phyloP scores from a whole-genome alignment of 1,284 basidiomycete genomes.

The Baeospora myosura region DNA sequence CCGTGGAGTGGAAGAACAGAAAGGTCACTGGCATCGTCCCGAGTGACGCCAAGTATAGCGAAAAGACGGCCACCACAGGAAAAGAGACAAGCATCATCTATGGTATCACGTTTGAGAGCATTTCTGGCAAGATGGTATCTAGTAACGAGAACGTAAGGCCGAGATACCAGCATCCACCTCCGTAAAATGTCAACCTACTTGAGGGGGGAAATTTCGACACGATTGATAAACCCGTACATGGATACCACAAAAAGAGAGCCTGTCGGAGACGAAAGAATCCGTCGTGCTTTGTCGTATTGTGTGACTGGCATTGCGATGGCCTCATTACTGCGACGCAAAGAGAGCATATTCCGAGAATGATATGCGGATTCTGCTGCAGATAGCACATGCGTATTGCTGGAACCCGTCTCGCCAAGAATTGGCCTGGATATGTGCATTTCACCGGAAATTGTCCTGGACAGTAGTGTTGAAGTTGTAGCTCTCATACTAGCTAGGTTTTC shows the following conservation, averaged over 20 bases:
- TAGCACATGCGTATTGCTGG: too few relatives aligned
- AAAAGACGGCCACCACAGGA: constrained; percentile 17
- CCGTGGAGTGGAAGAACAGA: too few relatives aligned
- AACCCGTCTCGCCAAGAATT: too few relatives aligned
- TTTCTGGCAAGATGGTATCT: constrained; percentile 10
- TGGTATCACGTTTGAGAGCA: constrained; percentile 14
- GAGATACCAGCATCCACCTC: neutral
- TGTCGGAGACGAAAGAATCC: constrained; percentile 22
- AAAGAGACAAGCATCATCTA: constrained; percentile 40
- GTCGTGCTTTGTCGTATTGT: constrained; percentile 33
- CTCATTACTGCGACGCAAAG: neutral
- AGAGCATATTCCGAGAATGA: neutral
- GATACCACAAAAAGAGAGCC: constrained; percentile 21
- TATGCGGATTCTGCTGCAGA: too few relatives aligned
- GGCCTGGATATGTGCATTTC: too few relatives aligned
- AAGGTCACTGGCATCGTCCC: too few relatives aligned
- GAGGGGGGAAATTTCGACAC: constrained; percentile 16
- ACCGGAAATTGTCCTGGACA: too few relatives aligned
- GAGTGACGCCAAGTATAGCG: too few relatives aligned
- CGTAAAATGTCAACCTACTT: constrained; percentile 4
- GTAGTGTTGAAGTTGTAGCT: too few relatives aligned
- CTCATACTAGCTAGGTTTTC: too few relatives aligned
- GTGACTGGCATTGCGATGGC: constrained; percentile 13
- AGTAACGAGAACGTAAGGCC: constrained; percentile 5
- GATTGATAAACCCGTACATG: constrained; percentile 30